phyloP scores from a whole-genome alignment of 345 rosid genomes.

The Populus ilicifolia region DNA sequence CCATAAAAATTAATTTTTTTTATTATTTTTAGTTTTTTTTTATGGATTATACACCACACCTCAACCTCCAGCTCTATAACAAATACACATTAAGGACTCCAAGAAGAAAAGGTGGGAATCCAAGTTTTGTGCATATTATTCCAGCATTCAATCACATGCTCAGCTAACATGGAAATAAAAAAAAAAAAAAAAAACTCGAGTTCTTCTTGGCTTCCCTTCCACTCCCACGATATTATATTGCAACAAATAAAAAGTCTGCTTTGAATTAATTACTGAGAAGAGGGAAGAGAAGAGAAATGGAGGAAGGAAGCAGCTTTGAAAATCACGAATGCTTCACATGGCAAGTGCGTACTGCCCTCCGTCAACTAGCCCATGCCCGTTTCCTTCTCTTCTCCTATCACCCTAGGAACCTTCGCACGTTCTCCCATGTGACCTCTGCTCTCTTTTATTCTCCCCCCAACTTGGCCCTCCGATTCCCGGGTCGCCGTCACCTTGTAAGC shows the following conservation, averaged over 20 bases:
- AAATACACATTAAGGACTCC: too few species aligned
- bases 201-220: too few species aligned
- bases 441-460: not conserved
- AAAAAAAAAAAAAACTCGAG: too few species aligned
- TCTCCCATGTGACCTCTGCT: slow-evolving; percentile 23
- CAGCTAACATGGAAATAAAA: not conserved
- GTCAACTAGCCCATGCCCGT: not conserved
- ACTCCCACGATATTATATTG: too few species aligned
- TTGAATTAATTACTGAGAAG: not conserved
- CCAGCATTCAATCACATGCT: not conserved
- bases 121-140: not conserved
- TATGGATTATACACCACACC: too few species aligned
- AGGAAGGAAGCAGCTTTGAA: not conserved
- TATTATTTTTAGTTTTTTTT: too few species aligned
- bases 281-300: too few species aligned
- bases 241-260: not conserved
- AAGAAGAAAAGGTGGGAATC: not conserved
- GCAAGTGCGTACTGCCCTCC: not conserved
- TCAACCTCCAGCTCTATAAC: too few species aligned
- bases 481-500: too few species aligned
- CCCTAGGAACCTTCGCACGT: not conserved
- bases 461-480: too few species aligned
- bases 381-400: not conserved
- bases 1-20: too few species aligned
- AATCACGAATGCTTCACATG: not conserved